A percentile compares a stretch with the other conserved stretches of the same genome.
These are phyloP conservation scores for Albugo candida DNA, from an alignment of 352 stramenopile species.

Conservation along the genomic window DNA sequence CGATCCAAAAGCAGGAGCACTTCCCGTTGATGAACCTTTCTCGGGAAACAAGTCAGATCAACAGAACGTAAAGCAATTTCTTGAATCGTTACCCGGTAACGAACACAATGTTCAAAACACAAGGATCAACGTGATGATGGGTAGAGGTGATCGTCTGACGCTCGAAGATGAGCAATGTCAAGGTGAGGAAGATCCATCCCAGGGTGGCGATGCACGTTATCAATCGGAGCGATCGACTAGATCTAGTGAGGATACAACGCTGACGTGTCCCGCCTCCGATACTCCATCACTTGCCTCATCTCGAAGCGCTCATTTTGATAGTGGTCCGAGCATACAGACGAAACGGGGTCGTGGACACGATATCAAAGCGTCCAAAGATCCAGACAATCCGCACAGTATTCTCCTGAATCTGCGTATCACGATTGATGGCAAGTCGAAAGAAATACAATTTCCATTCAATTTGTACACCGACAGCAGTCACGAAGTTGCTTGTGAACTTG, in stretches of 20 bases:
- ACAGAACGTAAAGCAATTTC: slow-evolving; percentile 36
- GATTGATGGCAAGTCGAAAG: slow-evolving; percentile 85
- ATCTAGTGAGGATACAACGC: neutral
- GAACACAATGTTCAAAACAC: slow-evolving; percentile 83
- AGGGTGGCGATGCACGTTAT: neutral
- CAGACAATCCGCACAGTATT: slow-evolving; percentile 64
- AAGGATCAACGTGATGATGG: slow-evolving; percentile 83
- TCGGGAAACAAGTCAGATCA: slow-evolving; percentile 19
- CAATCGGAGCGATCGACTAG: neutral
- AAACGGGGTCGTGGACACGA: slow-evolving; percentile 64
- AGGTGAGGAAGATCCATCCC: neutral
- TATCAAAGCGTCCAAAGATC: slow-evolving; percentile 64
- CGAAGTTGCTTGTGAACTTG: slow-evolving; percentile 89
- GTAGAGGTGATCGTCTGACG: slow-evolving; percentile 72
- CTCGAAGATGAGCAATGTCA: slow-evolving; percentile 23
- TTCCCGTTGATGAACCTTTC: slow-evolving; percentile 27
- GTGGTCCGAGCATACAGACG: neutral
- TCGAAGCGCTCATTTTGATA: slow-evolving; percentile 6
- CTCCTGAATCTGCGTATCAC: slow-evolving; percentile 80
- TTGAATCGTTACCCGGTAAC: slow-evolving; percentile 73
- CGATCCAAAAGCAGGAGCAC: slow-evolving; percentile 22
- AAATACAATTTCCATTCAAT: slow-evolving; percentile 93
- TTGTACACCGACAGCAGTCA: slow-evolving; percentile 86
- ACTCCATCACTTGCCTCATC: slow-evolving; percentile 9
- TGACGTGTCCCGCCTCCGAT: slow-evolving; percentile 10